phyloP scores from a whole-genome alignment of 202 grass and related monocot species.

The Eragrostis tef region DNA sequence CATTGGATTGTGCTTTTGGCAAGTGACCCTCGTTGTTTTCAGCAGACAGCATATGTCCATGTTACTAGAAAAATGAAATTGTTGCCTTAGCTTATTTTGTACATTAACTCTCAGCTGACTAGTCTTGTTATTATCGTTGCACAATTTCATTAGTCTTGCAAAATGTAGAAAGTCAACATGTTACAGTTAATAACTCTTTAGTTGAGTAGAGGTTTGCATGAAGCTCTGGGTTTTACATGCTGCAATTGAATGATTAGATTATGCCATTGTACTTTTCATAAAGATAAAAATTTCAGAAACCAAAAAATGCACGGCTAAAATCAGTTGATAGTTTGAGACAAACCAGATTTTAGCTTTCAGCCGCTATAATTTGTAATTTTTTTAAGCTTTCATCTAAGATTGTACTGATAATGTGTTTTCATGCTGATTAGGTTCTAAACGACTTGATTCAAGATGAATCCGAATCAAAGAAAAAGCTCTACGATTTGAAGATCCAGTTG shows the following conservation, averaged over 20 bases:
- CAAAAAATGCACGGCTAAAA: neutral
- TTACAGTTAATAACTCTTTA: slow-evolving; percentile 13
- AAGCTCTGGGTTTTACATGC: slow-evolving; percentile 4
- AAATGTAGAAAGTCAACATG: slow-evolving; percentile 23
- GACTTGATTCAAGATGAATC: slow-evolving; percentile 85
- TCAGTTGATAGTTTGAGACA: neutral
- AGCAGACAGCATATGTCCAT: neutral
- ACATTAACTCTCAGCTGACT: neutral
- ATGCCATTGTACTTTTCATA: neutral
- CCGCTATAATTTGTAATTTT: too few relatives aligned
- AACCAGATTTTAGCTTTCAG: neutral
- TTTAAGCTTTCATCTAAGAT: neutral
- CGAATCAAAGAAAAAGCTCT: slow-evolving; percentile 87
- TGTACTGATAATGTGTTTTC: slow-evolving; percentile 25
- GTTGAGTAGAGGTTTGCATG: slow-evolving; percentile 13
- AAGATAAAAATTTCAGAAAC: neutral
- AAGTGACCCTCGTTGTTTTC: slow-evolving; percentile 20
- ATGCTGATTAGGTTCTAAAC: slow-evolving; percentile 63
- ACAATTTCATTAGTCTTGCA: neutral
- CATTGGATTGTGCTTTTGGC: neutral
- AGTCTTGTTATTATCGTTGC: neutral
- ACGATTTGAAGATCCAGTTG: slow-evolving; percentile 86
- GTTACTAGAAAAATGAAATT: slow-evolving; percentile 9
- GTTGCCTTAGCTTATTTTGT: neutral
- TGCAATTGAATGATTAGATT: slow-evolving; percentile 25